Percentiles rank a stretch among this genome's conserved stretches.
phyloP scores from a whole-genome alignment of 1,139 yeast species.

The Scheffersomyces lignicola region DNA sequence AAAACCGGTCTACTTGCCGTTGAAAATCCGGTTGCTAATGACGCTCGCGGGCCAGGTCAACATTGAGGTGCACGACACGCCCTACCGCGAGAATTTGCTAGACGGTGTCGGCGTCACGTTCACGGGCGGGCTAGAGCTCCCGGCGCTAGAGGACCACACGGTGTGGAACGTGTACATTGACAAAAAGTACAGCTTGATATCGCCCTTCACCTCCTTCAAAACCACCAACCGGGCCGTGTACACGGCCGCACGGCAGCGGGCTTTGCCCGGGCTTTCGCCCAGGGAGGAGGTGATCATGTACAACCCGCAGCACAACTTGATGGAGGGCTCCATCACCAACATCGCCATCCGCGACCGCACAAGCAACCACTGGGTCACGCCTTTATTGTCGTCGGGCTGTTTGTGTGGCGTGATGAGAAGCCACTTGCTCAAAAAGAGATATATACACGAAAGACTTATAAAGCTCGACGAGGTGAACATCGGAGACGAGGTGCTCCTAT shows the following conservation, averaged over 20 bases:
- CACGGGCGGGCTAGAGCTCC: neutral
- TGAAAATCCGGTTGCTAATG: conserved; percentile 61
- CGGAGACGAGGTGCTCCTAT: conserved; percentile 69
- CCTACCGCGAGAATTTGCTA: conserved; percentile 37
- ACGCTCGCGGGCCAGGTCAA: conserved; percentile 47
- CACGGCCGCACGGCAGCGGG: conserved; percentile 56
- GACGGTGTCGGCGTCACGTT: conserved; percentile 31
- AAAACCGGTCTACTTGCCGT: conserved; percentile 36
- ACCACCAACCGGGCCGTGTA: conserved; percentile 75
- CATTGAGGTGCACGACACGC: conserved; percentile 50
- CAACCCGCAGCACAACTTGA: conserved; percentile 59
- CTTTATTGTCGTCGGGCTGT: conserved; percentile 74
- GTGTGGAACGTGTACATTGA: conserved; percentile 68
- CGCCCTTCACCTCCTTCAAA: conserved; percentile 86
- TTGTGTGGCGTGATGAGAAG: conserved; percentile 82
- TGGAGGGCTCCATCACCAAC: conserved; percentile 86
- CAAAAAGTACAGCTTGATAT: conserved; percentile 48
- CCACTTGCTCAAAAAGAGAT: conserved; percentile 54
- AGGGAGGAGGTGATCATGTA: conserved; percentile 69
- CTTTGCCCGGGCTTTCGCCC: conserved; percentile 35
- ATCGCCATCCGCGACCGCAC: conserved; percentile 59
- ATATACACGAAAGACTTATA: conserved; percentile 57
- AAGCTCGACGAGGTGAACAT: conserved; percentile 41
- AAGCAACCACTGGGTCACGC: conserved; percentile 72
- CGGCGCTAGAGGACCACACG: conserved; percentile 14